Percentiles rank a stretch among this genome's conserved stretches.
phyloP scores from a whole-genome alignment of 2,329 filamentous ascomycete genomes.

The Xylaria sp. region DNA sequence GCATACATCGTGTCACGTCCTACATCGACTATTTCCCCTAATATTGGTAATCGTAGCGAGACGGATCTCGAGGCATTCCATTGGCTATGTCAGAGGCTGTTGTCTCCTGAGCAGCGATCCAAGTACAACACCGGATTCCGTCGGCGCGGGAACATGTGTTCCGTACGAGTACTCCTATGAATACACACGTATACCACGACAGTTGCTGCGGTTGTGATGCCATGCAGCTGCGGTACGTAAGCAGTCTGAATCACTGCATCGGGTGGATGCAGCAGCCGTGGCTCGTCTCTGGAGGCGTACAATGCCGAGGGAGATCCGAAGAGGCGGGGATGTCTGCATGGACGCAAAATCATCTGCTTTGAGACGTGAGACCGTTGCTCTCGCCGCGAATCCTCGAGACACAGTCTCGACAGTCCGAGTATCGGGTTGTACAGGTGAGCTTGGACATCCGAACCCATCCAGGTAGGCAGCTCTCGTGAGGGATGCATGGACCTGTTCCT shows the following conservation, averaged over 20 bases:
- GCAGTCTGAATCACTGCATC: not conserved
- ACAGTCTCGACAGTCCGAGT: not conserved
- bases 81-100: slow-evolving; percentile 1
- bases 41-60: slow-evolving; percentile 21
- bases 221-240: slow-evolving; percentile 1
- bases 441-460: slow-evolving; percentile 6
- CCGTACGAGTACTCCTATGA: not conserved
- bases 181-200: not conserved
- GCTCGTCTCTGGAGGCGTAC: not conserved
- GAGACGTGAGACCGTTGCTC: not conserved
- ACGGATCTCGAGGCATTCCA: slow-evolving; percentile 18
- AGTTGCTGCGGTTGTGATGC: not conserved
- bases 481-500: no score
- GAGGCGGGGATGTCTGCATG: not conserved
- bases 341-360: slow-evolving; percentile 1
- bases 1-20: slow-evolving; percentile 28
- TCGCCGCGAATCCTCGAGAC: not conserved
- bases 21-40: slow-evolving; percentile 21
- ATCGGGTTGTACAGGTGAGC: slow-evolving; percentile 2
- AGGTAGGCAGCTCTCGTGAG: not conserved
- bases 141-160: not conserved
- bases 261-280: not conserved
- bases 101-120: slow-evolving; percentile 3
- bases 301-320: not conserved
- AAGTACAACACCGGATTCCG: slow-evolving; percentile 11